Conservation (phyloP, 2,329 filamentous ascomycete species). For the Atkinsonella hypoxylon region DNA sequence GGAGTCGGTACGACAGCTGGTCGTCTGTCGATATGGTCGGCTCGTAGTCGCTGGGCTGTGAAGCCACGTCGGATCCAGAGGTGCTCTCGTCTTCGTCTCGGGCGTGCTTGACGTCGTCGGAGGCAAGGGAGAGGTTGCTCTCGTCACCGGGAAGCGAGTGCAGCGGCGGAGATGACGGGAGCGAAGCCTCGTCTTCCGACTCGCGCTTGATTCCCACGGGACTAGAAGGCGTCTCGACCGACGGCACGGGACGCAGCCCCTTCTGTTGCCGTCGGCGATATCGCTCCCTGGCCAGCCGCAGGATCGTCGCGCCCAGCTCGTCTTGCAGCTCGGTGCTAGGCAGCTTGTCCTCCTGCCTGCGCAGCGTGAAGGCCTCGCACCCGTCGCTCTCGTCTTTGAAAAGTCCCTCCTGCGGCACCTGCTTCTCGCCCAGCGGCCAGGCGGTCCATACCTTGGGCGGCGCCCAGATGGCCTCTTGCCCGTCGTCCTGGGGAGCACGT, state of each 20-base stretch:
- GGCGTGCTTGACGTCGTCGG: constrained; percentile 1
- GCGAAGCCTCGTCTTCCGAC: constrained; percentile 1
- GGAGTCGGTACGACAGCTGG: constrained; percentile 47
- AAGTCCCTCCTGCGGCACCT: constrained; percentile 49
- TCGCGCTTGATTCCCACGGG: not conserved
- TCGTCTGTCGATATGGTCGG: constrained; percentile 60
- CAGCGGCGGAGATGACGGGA: constrained; percentile 6
- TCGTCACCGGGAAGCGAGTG: too few species aligned
- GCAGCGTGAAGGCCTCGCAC: constrained; percentile 40
- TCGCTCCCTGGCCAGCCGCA: constrained; percentile 55
- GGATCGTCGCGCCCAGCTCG: constrained; percentile 51
- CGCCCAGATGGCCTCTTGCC: constrained; percentile 28
- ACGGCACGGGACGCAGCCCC: not conserved
- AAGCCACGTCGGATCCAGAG: not conserved
- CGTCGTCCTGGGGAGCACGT: constrained; percentile 14
- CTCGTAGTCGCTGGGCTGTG: constrained; percentile 17
- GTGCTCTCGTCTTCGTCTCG: not conserved
- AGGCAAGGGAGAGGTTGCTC: too few species aligned
- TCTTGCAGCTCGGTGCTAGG: constrained; percentile 58
- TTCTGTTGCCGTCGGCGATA: constrained; percentile 29
- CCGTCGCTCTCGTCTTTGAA: constrained; percentile 32
- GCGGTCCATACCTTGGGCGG: constrained; percentile 62
- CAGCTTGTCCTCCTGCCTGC: constrained; percentile 27
- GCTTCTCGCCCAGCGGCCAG: constrained; percentile 60
- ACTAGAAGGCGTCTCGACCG: constrained; percentile 7